Percentiles rank a stretch among this genome's conserved stretches.
These are phyloP conservation scores for Cucurbita moschata DNA, from an alignment of 306 rosid genomes.

Conservation along the genomic window DNA sequence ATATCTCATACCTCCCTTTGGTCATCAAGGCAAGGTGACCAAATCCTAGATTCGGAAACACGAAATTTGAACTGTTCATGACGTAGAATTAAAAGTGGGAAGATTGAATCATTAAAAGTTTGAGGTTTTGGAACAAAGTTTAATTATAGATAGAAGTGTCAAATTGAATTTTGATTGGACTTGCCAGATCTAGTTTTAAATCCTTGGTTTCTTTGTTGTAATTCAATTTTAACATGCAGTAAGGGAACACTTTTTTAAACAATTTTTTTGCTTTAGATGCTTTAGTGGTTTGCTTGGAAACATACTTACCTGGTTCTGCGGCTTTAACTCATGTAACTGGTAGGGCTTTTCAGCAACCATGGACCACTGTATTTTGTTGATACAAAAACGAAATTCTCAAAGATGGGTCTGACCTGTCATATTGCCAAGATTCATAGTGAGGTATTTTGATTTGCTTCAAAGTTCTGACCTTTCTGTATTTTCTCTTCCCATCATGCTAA, in stretches of 20 bases:
- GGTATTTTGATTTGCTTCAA: slow-evolving; percentile 26
- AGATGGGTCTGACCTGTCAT: slow-evolving; percentile 88
- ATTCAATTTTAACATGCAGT: not conserved
- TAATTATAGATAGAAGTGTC: not conserved
- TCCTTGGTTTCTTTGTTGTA: not conserved
- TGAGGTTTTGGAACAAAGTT: not conserved
- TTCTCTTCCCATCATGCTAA: slow-evolving; percentile 11
- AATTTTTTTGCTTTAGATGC: not conserved
- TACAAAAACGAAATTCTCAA: slow-evolving; percentile 68
- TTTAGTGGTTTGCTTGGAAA: not conserved
- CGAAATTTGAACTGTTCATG: not conserved
- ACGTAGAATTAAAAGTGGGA: not conserved
- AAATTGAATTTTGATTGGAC: not conserved
- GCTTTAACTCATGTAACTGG: slow-evolving; percentile 3
- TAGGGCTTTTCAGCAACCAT: slow-evolving; percentile 95
- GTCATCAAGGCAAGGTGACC: not conserved
- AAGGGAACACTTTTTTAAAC: not conserved
- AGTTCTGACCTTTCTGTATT: not conserved
- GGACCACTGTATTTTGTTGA: slow-evolving; percentile 89
- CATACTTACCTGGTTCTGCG: not conserved
- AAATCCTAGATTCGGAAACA: not conserved
- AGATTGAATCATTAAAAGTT: not conserved
- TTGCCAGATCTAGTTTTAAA: not conserved
- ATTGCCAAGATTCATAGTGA: slow-evolving; percentile 97
- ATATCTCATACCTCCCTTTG: not conserved